These are phyloP conservation scores for Colletotrichum cordylinicola DNA, from an alignment of 2,329 filamentous ascomycete species.

Conservation along the genomic window DNA sequence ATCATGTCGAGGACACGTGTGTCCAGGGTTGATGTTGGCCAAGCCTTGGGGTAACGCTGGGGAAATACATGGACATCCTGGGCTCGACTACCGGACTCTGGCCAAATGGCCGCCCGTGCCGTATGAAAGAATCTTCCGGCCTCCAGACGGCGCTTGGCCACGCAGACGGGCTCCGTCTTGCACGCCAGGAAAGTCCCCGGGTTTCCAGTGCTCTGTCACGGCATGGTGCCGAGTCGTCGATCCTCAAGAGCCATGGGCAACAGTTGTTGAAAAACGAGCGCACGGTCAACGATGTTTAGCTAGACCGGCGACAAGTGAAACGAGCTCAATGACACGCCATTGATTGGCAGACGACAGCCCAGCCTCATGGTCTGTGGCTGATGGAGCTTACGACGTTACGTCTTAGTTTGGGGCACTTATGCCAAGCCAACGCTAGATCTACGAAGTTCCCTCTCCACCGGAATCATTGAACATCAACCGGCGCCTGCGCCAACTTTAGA, in stretches of 20 bases:
- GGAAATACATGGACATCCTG: neutral
- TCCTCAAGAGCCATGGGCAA: conserved; percentile 13
- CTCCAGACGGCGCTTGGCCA: neutral
- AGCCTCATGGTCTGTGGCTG: neutral
- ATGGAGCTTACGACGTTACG: neutral
- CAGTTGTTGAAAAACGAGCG: neutral
- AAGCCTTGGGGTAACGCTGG: neutral
- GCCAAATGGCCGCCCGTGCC: neutral
- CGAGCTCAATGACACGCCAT: neutral
- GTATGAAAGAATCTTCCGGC: neutral
- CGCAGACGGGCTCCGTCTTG: neutral
- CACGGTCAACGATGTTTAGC: neutral
- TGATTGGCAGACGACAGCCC: conserved; percentile 8
- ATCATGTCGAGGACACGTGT: neutral
- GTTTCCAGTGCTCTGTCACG: neutral
- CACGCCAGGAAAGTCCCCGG: conserved; percentile 3
- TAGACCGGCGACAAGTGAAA: conserved; percentile 6
- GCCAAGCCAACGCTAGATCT: neutral
- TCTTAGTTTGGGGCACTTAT: neutral
- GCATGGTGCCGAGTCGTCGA: conserved; percentile 5
- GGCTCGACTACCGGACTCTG: neutral
- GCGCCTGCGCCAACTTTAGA: neutral
- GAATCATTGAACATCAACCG: neutral
- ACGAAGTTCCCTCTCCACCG: neutral
- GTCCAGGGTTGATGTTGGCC: neutral